Conservation (phyloP, 345 rosid genomes). For the Sonneratia caseolaris region DNA sequence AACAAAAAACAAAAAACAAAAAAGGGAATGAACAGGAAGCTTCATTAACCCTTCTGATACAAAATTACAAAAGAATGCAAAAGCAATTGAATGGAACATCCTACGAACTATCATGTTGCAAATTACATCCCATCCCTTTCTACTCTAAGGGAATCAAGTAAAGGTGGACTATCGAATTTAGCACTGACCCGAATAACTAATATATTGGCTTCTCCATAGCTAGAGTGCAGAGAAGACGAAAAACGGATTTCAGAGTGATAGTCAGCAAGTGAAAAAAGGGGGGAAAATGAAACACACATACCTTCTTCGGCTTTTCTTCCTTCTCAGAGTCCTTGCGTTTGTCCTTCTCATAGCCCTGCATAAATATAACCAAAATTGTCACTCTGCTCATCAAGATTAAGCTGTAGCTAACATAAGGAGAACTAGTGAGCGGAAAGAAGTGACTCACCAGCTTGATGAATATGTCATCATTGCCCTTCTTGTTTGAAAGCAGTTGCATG, state of each 20-base stretch:
- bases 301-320: conserved; percentile 90
- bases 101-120: no score
- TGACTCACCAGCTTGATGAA: conserved; percentile 76
- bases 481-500: conserved; percentile 82
- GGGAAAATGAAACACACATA: conserved; percentile 7
- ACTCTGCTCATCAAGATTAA: not conserved
- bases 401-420: not conserved
- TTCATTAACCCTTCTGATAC: no score
- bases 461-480: conserved; percentile 70
- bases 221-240: no score
- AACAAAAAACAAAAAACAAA: no score
- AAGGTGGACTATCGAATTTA: no score
- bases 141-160: no score
- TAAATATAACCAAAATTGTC: conserved; percentile 3
- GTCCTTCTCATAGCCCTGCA: conserved; percentile 90
- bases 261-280: not conserved
- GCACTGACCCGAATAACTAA: no score
- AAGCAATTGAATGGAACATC: no score
- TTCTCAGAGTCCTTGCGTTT: conserved; percentile 80
- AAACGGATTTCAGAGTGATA: not conserved
- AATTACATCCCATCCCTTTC: no score
- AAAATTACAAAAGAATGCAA: no score
- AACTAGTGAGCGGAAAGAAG: not conserved
- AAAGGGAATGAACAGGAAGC: no score
- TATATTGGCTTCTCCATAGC: no score